Evolutionary conservation across 164 flowering plant genomes (phyloP).

Genomic region (Piper longum): DNA sequence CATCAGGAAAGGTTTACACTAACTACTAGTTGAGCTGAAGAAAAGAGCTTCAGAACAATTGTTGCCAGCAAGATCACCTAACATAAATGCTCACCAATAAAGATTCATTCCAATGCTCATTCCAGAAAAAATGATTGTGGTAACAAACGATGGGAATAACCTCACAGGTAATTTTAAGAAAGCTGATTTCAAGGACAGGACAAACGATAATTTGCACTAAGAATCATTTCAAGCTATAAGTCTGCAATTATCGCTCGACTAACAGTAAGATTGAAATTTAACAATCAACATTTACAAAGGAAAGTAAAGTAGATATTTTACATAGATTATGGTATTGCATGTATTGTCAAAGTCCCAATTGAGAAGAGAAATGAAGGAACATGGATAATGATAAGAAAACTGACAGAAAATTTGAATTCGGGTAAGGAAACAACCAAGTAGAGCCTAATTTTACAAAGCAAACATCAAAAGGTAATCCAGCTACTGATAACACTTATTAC

Average conservation of each 20-base stretch:
- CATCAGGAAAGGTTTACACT: not conserved
- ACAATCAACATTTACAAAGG: too few species aligned
- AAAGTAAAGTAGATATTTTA: too few species aligned
- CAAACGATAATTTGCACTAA: too few species aligned
- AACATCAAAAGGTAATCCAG: not conserved
- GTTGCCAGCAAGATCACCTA: not conserved
- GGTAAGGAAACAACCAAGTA: not conserved
- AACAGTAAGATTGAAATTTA: too few species aligned
- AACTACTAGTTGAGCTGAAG: not conserved
- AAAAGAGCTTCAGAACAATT: not conserved
- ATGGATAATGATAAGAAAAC: not conserved
- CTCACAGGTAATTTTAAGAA: too few species aligned
- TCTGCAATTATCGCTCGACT: too few species aligned
- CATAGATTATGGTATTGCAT: too few species aligned
- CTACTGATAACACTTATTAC: constrained; percentile 18
- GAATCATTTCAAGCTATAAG: too few species aligned
- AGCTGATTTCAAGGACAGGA: too few species aligned
- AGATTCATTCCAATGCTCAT: not conserved
- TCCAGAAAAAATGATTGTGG: not conserved
- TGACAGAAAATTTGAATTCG: not conserved
- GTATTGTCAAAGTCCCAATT: not conserved
- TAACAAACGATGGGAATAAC: not conserved
- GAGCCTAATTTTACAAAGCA: not conserved
- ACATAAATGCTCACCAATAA: not conserved
- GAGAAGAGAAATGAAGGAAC: not conserved